Percentiles rank a stretch among this genome's conserved stretches.
Conservation (phyloP, 768 basidiomycete species). For the Lactarius indigo region DNA sequence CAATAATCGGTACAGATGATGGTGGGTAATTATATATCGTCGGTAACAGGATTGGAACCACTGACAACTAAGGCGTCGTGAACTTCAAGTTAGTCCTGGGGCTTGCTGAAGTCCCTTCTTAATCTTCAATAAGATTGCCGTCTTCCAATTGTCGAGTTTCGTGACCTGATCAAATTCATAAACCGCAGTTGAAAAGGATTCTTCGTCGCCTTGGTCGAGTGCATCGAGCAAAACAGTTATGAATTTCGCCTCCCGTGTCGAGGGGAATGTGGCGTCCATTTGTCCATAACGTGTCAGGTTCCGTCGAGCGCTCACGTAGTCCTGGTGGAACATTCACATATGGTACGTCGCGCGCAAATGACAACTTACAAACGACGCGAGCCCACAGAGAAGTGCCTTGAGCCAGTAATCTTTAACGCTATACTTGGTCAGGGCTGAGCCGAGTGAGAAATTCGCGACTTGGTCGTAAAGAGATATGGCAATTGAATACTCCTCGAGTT, state of each 20-base stretch:
- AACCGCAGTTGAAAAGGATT: conserved; percentile 78
- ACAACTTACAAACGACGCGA: conserved; percentile 75
- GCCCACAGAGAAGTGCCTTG: conserved; percentile 76
- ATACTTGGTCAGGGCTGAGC: conserved; percentile 88
- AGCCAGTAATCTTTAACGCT: conserved; percentile 99
- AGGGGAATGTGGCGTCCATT: conserved; percentile 81
- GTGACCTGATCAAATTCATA: conserved; percentile 89
- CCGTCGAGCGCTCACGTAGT: conserved; percentile 76
- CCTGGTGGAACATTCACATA: conserved; percentile 44
- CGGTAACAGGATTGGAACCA: neutral
- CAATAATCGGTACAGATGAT: conserved; percentile 1
- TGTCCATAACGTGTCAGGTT: conserved; percentile 73
- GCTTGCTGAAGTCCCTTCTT: conserved; percentile 75
- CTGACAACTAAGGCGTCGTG: neutral
- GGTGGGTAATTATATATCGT: conserved; percentile 3
- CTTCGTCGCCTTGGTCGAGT: conserved; percentile 64
- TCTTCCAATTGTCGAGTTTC: conserved; percentile 97
- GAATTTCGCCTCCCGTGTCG: conserved; percentile 93
- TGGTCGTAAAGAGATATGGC: conserved; percentile 89
- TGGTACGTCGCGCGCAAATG: neutral
- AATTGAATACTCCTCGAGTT: conserved; percentile 77
- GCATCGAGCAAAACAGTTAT: conserved; percentile 74
- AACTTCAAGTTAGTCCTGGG: conserved; percentile 31
- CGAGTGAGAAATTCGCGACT: conserved; percentile 81
- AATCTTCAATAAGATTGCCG: conserved; percentile 81